Evolutionary conservation across 495 filamentous ascomycete genomes (phyloP), one percentile per base, ranked within the genome.

Genomic region (Oidiodendron maius): DNA sequence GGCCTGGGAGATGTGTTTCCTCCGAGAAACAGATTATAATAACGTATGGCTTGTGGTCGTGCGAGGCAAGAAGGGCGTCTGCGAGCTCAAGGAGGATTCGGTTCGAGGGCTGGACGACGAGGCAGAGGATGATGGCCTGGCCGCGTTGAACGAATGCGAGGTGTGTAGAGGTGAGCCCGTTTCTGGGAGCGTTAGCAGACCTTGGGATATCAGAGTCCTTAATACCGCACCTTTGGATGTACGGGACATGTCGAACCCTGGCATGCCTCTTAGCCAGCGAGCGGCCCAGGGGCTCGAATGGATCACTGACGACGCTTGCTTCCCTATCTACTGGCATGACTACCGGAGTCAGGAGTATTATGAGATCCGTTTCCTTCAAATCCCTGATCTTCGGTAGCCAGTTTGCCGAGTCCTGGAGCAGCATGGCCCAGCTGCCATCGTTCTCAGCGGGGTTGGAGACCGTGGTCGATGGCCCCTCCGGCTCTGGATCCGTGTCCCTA

Each of bases 301-400:
- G 80, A 56, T 83, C 80, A 41, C 62, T 63, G 44, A 57, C 41
- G 17, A 58, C 38, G 28, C 46, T 48, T 15, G 51, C 30, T 22
- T 52, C 47, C 18, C 36, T 39, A 32, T 55, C 60, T 35, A 69
- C 65, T 35, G 72, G 74, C 11, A 64, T 60, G 35, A 81, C 72
- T 12, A 75, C 77, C 22, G 80, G 80, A 11, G 79, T 80, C n/a
- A 82, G 63, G 17, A 82, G 76, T 26, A 81, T 60, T 32, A 83
- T 60, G 30, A 76, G 68, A 53, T 79, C 75, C 24, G 67, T 49
- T 20, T 53, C 53, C 42, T 28, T 16, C 17, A 60, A 23, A 30
- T 24, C 23, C 42, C 43, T 54, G 13, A 54, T 34, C 16, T 25
- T 5, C 20, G 28, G 22, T 4, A 60, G 38, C 57, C 57, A 60